phyloP scores from a whole-genome alignment of 495 filamentous ascomycete species.

The Trichodelitschia bisporula region DNA sequence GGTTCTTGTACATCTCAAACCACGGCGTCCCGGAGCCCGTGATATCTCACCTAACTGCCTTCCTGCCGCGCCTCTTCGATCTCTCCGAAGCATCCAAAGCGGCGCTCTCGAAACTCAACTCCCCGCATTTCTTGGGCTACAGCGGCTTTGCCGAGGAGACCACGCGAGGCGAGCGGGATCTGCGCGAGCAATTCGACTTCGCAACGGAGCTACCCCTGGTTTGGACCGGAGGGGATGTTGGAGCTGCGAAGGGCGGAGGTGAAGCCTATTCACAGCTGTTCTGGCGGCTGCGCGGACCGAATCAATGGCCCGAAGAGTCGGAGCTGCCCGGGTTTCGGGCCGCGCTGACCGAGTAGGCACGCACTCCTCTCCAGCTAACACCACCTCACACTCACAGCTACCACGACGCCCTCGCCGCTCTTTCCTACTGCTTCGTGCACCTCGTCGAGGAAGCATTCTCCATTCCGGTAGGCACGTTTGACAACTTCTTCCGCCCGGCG shows the following conservation, averaged over 20 bases:
- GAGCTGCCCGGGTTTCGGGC: constrained; percentile 6
- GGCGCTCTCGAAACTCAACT: constrained; percentile 21
- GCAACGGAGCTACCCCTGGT: constrained; percentile 22
- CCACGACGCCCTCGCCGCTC: constrained; percentile 20
- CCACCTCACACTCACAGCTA: constrained; percentile 17
- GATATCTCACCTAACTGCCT: constrained; percentile 17
- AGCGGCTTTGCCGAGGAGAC: constrained; percentile 24
- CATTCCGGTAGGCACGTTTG: constrained; percentile 20
- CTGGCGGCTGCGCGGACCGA: constrained; percentile 27
- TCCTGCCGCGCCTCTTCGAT: constrained; percentile 21
- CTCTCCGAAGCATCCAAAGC: constrained; percentile 17
- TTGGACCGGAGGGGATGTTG: constrained; percentile 11
- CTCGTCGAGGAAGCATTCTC: constrained; percentile 25
- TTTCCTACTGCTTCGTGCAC: constrained; percentile 23
- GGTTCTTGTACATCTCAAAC: constrained; percentile 27
- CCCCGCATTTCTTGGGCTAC: constrained; percentile 29
- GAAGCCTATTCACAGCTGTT: constrained; percentile 13
- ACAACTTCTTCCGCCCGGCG: constrained; percentile 19
- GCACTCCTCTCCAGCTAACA: constrained; percentile 6
- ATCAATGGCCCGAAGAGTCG: constrained; percentile 18
- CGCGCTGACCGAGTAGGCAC: constrained; percentile 8
- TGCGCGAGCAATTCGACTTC: constrained; percentile 30
- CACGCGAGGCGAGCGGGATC: constrained; percentile 22
- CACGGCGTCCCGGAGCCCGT: constrained; percentile 18
- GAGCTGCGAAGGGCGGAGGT: no score